Conservation (phyloP, 1,139 yeast species). For the Candida tetrigidarum region DNA sequence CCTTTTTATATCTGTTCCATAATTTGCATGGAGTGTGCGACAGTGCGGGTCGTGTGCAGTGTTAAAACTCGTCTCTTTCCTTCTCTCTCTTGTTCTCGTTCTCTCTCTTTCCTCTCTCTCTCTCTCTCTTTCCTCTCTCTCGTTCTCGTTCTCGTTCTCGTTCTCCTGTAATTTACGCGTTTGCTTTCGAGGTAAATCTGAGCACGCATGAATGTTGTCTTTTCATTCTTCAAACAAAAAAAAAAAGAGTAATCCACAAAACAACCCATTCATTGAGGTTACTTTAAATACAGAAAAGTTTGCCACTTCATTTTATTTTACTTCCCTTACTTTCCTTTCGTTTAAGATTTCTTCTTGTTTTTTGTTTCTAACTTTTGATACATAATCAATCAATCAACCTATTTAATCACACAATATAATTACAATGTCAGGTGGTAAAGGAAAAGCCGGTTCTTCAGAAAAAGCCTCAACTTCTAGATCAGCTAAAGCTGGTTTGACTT, state of each 20-base stretch:
- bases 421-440: conserved; percentile 97
- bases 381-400: not conserved
- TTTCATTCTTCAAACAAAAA: too few species aligned
- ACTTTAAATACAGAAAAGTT: conserved; percentile 4
- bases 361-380: too few species aligned
- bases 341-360: not conserved
- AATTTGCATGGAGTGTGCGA: not conserved
- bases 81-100: not conserved
- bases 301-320: not conserved
- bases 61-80: not conserved
- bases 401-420: not conserved
- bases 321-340: not conserved
- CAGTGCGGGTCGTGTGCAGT: not conserved
- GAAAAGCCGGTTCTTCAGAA: conserved; percentile 92
- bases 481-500: conserved; percentile 96
- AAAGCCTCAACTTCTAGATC: conserved; percentile 98
- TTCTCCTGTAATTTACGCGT: not conserved
- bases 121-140: not conserved
- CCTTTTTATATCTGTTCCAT: conserved; percentile 1
- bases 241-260: not conserved
- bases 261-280: not conserved
- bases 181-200: conserved; percentile 2
- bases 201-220: conserved; percentile 1
- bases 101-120: not conserved
- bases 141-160: not conserved